Base-by-base conservation (phyloP, 2,329 filamentous ascomycete genomes). In the Phialocephala subalpina region DNA sequence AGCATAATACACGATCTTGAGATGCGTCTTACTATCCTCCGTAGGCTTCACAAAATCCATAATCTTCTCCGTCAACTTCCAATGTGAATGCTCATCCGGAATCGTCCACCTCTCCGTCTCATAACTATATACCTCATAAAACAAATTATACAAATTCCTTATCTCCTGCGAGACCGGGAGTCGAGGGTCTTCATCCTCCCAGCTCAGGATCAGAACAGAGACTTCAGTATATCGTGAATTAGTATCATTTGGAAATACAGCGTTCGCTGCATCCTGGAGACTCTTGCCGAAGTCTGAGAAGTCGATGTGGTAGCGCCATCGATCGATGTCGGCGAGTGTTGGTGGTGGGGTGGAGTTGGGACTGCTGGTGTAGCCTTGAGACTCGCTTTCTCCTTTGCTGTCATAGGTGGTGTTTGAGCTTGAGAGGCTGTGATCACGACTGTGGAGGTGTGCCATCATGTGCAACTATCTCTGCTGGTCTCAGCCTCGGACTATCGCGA, bases 191-290 rank as follows among this genome's bases (percentile, higher is more conserved):
- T 89, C 86, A 53, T 87, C 85, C 66, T 88, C 85, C 87, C 87
- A 90, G 55, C 83, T 82, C 66, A 89, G 71, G 64, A 89, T 77
- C 53, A 89, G 76, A 12, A 87, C 86, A 5, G 85, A 87, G 11
- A 86, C 85, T 61, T 81, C 82, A 2, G 78, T 80, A 67, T 90
- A 88, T 3, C 82, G 82, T 3, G 81, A 80, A 59, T 81, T 82
- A 69, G 86, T 82, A 36, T 85, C 84, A 74, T 88, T 86, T 64
- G 84, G 82, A 73, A 87, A 85, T 69, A 89, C 87, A 67, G 87
- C 80, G 82, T 88, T 88, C 69, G 87, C 86, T 60, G 87, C 87
- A 82, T 88, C 86, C 74, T 89, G 87, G 36, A 89, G 82, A 77
- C 88, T 40, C 11, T 59, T 45, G 1, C 63, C 61, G 22, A 68